Conservation (phyloP, 345 rosid genomes). For the Eucalyptus regnans region DNA sequence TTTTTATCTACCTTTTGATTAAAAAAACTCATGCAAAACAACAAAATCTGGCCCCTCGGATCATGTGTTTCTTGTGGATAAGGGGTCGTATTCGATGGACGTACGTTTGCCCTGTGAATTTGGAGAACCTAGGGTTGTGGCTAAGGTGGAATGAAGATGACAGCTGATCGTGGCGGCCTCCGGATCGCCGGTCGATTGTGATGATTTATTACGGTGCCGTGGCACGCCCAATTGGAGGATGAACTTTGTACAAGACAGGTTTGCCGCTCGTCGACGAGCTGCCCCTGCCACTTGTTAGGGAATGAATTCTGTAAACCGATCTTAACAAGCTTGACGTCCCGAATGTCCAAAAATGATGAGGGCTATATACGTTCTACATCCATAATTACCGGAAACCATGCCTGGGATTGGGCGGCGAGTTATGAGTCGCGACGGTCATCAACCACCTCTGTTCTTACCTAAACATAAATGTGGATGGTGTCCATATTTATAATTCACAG, state of each 20-base stretch:
- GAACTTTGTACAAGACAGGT: not conserved
- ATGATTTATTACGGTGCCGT: not conserved
- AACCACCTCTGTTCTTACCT: not conserved
- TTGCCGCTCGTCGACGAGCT: not conserved
- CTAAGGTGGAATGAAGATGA: not conserved
- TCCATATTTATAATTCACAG: not conserved
- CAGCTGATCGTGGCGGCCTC: not conserved
- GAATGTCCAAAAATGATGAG: not conserved
- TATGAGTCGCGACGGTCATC: not conserved
- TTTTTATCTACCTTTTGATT: not conserved
- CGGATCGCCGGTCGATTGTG: not conserved
- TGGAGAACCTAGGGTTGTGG: not conserved
- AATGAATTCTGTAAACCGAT: not conserved
- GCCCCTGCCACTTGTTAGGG: not conserved
- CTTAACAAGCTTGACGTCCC: not conserved
- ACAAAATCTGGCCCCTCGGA: not conserved
- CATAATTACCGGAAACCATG: not conserved
- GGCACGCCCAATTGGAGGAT: not conserved
- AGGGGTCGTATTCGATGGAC: not conserved
- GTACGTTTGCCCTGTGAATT: not conserved
- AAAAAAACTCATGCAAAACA: not conserved
- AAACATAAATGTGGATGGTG: not conserved
- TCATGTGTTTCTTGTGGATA: not conserved
- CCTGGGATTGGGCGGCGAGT: not conserved
- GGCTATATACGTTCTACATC: not conserved